Percentiles rank a stretch among this genome's conserved stretches.
Conservation (phyloP, 164 flowering plant species). For the Nymphaea thermarum region DNA sequence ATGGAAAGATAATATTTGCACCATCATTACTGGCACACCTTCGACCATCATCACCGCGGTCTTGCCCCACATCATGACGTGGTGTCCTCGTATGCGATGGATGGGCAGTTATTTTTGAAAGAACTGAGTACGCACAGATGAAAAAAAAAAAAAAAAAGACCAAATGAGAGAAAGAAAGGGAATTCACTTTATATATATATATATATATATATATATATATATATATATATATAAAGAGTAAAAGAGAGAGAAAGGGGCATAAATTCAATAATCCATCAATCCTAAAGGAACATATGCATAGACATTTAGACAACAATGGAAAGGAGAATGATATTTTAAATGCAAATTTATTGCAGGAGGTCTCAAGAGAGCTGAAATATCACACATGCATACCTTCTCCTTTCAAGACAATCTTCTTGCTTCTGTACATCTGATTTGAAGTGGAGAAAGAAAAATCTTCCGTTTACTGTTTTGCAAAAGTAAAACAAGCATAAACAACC, state of each 20-base stretch:
- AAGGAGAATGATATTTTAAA: neutral
- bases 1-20: neutral
- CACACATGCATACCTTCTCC: constrained; percentile 28
- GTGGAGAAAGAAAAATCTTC: neutral
- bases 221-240: too few relatives aligned
- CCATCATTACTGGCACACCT: neutral
- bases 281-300: neutral
- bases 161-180: neutral
- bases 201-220: too few relatives aligned
- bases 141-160: neutral
- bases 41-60: neutral
- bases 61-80: neutral
- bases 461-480: neutral
- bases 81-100: neutral
- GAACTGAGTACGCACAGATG: neutral
- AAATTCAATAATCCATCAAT: neutral
- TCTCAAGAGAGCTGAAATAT: too few relatives aligned
- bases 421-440: constrained; percentile 58
- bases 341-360: too few relatives aligned
- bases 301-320: neutral
- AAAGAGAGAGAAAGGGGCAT: neutral
- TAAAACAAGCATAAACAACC: neutral
- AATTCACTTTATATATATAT: neutral
- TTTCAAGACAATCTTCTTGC: constrained; percentile 43
- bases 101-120: neutral